phyloP scores from a whole-genome alignment of 2,329 filamentous ascomycete species.

The Beauveria australis region DNA sequence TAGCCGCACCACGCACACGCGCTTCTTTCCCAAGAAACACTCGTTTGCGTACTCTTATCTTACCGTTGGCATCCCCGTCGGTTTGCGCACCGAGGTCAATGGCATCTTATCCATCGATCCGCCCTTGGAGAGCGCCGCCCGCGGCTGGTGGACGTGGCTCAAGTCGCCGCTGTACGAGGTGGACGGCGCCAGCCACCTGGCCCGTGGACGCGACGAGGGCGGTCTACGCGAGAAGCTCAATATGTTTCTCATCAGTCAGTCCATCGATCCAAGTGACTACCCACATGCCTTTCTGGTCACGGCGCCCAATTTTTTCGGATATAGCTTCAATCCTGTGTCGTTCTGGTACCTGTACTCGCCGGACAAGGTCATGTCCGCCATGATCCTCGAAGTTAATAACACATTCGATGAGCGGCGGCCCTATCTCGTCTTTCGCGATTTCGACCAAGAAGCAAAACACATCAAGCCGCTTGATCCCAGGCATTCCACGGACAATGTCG shows the following conservation, averaged over 20 bases:
- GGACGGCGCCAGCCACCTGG: constrained; percentile 52
- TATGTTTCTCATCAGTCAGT: constrained; percentile 46
- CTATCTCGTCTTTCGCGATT: constrained; percentile 23
- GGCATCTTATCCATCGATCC: constrained; percentile 45
- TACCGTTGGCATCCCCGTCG: constrained; percentile 1
- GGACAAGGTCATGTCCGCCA: constrained; percentile 48
- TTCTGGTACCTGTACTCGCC: constrained; percentile 70
- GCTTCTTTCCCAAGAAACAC: constrained; percentile 60
- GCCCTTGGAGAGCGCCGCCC: constrained; percentile 4
- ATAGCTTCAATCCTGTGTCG: constrained; percentile 67
- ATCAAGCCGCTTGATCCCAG: background rate
- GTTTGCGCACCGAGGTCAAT: constrained; percentile 23
- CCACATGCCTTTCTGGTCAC: constrained; percentile 64
- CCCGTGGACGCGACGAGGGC: constrained; percentile 40
- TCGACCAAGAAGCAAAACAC: constrained; percentile 16
- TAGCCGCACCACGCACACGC: constrained; percentile 54
- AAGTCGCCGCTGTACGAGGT: constrained; percentile 49
- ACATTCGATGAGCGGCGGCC: constrained; percentile 61
- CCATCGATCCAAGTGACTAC: constrained; percentile 50
- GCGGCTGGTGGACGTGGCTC: constrained; percentile 22
- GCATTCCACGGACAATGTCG: constrained; percentile 18
- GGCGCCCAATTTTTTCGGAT: constrained; percentile 59
- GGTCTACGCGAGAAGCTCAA: constrained; percentile 57
- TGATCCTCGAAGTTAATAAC: constrained; percentile 69
- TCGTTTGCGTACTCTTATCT: constrained; percentile 60